Evolutionary conservation across 495 filamentous ascomycete genomes (phyloP).

Genomic region (Pyrenula aspistea): DNA sequence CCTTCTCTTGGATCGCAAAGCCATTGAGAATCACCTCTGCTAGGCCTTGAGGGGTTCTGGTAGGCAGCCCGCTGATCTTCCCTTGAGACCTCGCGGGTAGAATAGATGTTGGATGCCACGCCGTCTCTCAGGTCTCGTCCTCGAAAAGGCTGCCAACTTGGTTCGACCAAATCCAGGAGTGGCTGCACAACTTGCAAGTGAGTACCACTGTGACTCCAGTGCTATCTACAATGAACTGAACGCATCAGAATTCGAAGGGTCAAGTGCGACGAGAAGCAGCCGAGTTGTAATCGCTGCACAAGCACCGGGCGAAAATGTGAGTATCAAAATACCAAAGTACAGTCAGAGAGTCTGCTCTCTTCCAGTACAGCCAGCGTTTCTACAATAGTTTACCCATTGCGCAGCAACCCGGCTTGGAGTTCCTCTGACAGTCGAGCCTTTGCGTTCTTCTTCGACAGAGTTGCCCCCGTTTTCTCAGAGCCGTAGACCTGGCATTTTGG

Average conservation of each 20-base stretch:
- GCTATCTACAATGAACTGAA: slow-evolving; percentile 4
- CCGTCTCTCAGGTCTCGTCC: neutral
- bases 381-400: slow-evolving; percentile 10
- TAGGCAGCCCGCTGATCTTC: too few relatives aligned
- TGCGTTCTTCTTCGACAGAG: slow-evolving; percentile 25
- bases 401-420: slow-evolving; percentile 17
- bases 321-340: slow-evolving; percentile 10
- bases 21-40: too few relatives aligned
- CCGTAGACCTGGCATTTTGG: slow-evolving; percentile 44
- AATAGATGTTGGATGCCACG: neutral
- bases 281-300: slow-evolving; percentile 29
- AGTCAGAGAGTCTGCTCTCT: slow-evolving; percentile 2
- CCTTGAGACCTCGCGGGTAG: too few relatives aligned
- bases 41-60: too few relatives aligned
- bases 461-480: slow-evolving; percentile 22
- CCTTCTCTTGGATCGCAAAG: too few relatives aligned
- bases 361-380: slow-evolving; percentile 4
- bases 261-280: slow-evolving; percentile 47
- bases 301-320: slow-evolving; percentile 39
- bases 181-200: slow-evolving; percentile 33
- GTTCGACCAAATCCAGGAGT: slow-evolving; percentile 13
- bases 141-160: neutral
- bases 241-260: slow-evolving; percentile 30
- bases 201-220: slow-evolving; percentile 2
- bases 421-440: slow-evolving; percentile 24